Evolutionary conservation across 108 stramenopile genomes (phyloP).

Genomic region (Nitzschia putrida): DNA sequence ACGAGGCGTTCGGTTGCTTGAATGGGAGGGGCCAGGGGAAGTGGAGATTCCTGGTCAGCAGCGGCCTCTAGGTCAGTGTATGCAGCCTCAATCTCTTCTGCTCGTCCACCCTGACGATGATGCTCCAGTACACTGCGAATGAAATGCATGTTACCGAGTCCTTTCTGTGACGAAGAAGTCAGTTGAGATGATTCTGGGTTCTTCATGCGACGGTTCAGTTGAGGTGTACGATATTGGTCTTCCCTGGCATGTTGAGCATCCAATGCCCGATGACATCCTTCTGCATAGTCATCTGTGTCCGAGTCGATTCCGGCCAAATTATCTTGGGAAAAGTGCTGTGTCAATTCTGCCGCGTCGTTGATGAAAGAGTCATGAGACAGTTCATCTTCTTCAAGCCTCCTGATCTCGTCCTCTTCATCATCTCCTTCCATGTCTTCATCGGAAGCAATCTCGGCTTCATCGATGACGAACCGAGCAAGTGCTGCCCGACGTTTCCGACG

Average conservation of each 20-base stretch:
- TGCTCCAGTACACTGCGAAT: conserved; percentile 84
- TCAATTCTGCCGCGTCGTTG: conserved; percentile 78
- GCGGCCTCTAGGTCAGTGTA: conserved; percentile 44
- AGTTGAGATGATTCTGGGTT: conserved; percentile 34
- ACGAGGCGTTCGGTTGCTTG: too few relatives aligned
- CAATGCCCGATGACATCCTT: conserved; percentile 50
- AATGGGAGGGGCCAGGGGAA: too few relatives aligned
- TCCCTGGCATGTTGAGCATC: conserved; percentile 56
- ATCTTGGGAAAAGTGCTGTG: conserved; percentile 76
- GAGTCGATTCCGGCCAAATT: conserved; percentile 55
- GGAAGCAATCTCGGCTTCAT: conserved; percentile 59
- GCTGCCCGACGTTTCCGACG: conserved; percentile 10
- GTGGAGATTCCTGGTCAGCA: too few relatives aligned
- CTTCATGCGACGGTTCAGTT: conserved; percentile 71
- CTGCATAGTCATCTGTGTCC: conserved; percentile 35
- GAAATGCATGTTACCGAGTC: conserved; percentile 84
- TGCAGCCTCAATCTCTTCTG: conserved; percentile 67
- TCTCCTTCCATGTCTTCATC: conserved; percentile 72
- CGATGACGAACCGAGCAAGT: conserved; percentile 37
- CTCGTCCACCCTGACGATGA: conserved; percentile 73
- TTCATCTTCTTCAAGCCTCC: conserved; percentile 63
- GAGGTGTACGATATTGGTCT: conserved; percentile 68
- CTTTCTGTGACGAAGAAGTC: conserved; percentile 56
- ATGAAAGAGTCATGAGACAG: conserved; percentile 68
- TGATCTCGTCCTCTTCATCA: conserved; percentile 56